These are phyloP conservation scores for Rhodamnia rubescens DNA, from an alignment of 345 rosid species.

Conservation along the genomic window DNA sequence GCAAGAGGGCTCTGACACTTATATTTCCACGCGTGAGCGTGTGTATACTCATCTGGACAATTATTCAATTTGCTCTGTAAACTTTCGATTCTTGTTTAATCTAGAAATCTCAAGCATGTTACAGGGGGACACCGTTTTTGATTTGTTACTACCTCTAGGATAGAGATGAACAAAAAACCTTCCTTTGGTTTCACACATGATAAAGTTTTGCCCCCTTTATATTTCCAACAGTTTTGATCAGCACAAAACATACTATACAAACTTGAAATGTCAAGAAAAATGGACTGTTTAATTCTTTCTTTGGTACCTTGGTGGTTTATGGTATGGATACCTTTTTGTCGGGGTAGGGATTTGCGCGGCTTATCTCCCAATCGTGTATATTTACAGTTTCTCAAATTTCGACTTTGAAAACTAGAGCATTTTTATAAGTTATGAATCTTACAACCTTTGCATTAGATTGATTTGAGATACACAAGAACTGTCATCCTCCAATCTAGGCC, in stretches of 20 bases:
- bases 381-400: neutral
- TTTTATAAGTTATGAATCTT: neutral
- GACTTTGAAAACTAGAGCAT: neutral
- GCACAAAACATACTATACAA: neutral
- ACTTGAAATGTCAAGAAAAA: neutral
- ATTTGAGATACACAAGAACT: neutral
- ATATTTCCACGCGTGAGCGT: neutral
- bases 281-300: neutral
- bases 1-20: slow-evolving; percentile 27
- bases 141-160: neutral
- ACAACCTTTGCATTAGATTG: neutral
- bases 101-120: neutral
- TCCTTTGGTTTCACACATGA: neutral
- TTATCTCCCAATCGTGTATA: neutral
- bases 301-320: neutral
- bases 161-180: neutral
- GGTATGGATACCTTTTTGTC: neutral
- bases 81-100: neutral
- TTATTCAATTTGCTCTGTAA: neutral
- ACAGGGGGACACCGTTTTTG: neutral
- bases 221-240: neutral
- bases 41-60: neutral
- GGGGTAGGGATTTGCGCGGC: neutral
- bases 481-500: neutral
- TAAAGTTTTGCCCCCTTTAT: neutral